phyloP scores from a whole-genome alignment of 352 stramenopile genomes.

The Achlya hypogyna region DNA sequence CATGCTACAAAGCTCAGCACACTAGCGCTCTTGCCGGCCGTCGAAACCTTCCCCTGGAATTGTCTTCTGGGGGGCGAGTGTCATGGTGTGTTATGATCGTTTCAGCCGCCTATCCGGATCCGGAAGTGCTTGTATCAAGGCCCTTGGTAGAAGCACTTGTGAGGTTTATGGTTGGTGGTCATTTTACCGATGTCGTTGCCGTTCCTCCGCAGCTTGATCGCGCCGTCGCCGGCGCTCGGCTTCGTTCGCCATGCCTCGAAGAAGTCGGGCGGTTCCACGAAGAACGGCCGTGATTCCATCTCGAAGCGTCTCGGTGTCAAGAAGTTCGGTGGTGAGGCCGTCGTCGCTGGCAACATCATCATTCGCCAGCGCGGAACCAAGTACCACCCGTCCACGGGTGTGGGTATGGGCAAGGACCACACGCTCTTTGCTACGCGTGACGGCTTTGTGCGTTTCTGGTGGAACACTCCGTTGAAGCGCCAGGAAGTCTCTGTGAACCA shows the following conservation, averaged over 20 bases:
- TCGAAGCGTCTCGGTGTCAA: constrained; percentile 97
- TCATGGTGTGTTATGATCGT: neutral
- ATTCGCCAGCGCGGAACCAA: constrained; percentile 95
- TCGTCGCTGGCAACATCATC: constrained; percentile 95
- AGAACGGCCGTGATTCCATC: constrained; percentile 95
- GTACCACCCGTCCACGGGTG: constrained; percentile 90
- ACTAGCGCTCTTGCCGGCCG: no score
- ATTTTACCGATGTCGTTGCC: constrained; percentile 10
- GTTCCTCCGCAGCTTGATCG: constrained; percentile 19
- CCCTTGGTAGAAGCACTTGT: neutral
- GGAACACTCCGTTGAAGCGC: constrained; percentile 74
- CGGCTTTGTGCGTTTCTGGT: constrained; percentile 88
- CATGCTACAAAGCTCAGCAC: no score
- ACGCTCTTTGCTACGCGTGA: constrained; percentile 86
- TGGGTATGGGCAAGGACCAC: constrained; percentile 91
- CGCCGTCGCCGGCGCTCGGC: neutral
- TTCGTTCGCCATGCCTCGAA: constrained; percentile 77
- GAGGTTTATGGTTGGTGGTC: constrained; percentile 8
- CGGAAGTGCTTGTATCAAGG: neutral
- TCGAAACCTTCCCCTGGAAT: no score
- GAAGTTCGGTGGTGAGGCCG: constrained; percentile 88
- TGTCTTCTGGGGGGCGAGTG: no score
- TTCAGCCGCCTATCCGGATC: neutral
- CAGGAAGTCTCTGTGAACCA: constrained; percentile 82
- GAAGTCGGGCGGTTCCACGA: constrained; percentile 95